Evolutionary conservation across 2,329 filamentous ascomycete genomes (phyloP), one percentile per base, ranked within the genome.

Genomic region (Coniochaeta sp.): DNA sequence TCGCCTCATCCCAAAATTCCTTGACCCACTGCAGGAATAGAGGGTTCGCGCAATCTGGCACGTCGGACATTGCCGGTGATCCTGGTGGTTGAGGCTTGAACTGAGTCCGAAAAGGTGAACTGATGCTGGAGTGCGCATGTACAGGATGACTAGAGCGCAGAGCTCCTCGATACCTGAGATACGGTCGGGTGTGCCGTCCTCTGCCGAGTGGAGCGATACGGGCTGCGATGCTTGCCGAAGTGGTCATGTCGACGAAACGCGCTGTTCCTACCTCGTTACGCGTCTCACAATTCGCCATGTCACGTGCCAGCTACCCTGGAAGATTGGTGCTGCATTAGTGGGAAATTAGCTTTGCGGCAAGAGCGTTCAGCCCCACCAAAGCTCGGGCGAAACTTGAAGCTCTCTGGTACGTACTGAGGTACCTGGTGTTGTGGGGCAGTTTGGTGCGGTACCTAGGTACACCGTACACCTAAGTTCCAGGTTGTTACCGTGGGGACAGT

Each of bases 1-100:
- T 80, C 14, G 89, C 89, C 44, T 82, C 71, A 52, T 92, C 88
- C 57, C 89, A 81, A 88, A 88, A 91, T 76, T 92, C 89, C 68
- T 89, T 87, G 57, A 93, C 84, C 86, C 89, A 93, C 64, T 76
- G 75, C 12, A 93, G 79, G 9, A 91, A 79, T 44, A 90, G 78
- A 5, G 89, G 86, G 66, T 95, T 95, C 17, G 85, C 81, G 64
- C 83, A 87, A 30, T 77, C 66, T n/a, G 47, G 47, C 14, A 52
- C 24, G 47, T 52, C 47, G 5, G 47, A 52, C 47, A 52, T 52
- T 52, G 47, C 5, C 5, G 22, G 4, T 28, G 12, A 14, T 10
- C 2, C 3, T 17, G 22, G 47, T 12, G 16, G 26, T 30, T 52
- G 47, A 52, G 17, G 38, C 17, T n/a, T 19, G 38, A 10, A 40